These are phyloP conservation scores for Yamadazyma taylorii DNA, from an alignment of 1,139 yeast species.

Conservation along the genomic window DNA sequence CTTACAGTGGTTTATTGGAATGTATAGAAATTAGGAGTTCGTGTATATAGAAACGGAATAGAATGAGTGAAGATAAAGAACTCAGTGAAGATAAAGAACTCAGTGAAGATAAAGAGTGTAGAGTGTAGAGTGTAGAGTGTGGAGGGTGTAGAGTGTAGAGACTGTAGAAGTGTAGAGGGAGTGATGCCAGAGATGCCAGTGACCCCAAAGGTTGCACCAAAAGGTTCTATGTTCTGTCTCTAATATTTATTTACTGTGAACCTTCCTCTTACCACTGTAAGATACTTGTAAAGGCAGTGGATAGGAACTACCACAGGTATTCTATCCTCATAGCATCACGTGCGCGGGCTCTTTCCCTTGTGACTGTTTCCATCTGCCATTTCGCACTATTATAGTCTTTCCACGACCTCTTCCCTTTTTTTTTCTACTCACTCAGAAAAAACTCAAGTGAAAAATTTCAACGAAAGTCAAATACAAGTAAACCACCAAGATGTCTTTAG, in stretches of 20 bases:
- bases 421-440: conserved; percentile 1
- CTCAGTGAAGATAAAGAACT: too few species aligned
- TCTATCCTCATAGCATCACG: too few species aligned
- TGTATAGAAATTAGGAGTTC: conserved; percentile 26
- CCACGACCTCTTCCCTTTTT: conserved; percentile 2
- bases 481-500: conserved; percentile 78
- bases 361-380: background rate
- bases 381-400: background rate
- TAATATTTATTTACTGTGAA: too few species aligned
- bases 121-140: too few species aligned
- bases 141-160: background rate
- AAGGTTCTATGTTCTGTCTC: too few species aligned
- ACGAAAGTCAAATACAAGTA: conserved; percentile 9
- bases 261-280: too few species aligned
- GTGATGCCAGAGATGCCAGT: too few species aligned
- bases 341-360: too few species aligned
- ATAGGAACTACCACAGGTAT: too few species aligned
- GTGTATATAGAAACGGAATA: conserved; percentile 4
- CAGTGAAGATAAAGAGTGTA: too few species aligned
- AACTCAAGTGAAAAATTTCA: conserved; percentile 10
- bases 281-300: too few species aligned
- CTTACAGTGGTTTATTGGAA: conserved; percentile 55
- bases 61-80: background rate
- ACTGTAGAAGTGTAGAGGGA: background rate
- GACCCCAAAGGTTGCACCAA: too few species aligned